Percentiles rank a stretch among this genome's conserved stretches.
Conservation (phyloP, 305 asterid genomes). For the Euphrasia arctica region DNA sequence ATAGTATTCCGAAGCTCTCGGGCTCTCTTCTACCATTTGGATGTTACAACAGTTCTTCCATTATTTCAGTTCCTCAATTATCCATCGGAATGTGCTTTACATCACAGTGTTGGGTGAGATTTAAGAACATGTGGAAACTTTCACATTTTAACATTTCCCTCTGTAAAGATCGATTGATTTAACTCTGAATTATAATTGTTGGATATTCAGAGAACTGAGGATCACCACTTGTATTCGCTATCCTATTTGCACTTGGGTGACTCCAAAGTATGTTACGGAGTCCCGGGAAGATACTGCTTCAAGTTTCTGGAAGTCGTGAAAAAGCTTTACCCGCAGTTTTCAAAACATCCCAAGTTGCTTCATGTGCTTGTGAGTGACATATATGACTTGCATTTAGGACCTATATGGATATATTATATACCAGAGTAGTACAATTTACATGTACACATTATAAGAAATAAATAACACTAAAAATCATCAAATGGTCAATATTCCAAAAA, state of each 20-base stretch:
- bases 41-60: constrained; percentile 41
- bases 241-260: constrained; percentile 72
- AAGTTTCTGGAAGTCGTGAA: constrained; percentile 58
- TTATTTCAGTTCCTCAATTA: constrained; percentile 47
- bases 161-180: not conserved
- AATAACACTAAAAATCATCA: no score
- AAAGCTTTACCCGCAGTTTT: constrained; percentile 49
- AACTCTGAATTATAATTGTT: constrained; percentile 29
- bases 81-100: constrained; percentile 85
- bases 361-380: constrained; percentile 59
- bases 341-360: constrained; percentile 54
- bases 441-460: no score
- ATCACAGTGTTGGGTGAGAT: constrained; percentile 79
- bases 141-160: constrained; percentile 1
- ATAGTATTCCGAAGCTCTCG: constrained; percentile 53
- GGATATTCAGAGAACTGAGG: constrained; percentile 60
- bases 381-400: constrained; percentile 8
- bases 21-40: constrained; percentile 77
- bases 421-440: no score
- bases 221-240: constrained; percentile 76
- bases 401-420: not conserved
- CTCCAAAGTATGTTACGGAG: constrained; percentile 64
- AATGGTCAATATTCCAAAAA: no score
- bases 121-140: constrained; percentile 13
- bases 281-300: constrained; percentile 65